Conservation (phyloP, 192 early-diverging fungal species). For the Entomortierella parvispora region DNA sequence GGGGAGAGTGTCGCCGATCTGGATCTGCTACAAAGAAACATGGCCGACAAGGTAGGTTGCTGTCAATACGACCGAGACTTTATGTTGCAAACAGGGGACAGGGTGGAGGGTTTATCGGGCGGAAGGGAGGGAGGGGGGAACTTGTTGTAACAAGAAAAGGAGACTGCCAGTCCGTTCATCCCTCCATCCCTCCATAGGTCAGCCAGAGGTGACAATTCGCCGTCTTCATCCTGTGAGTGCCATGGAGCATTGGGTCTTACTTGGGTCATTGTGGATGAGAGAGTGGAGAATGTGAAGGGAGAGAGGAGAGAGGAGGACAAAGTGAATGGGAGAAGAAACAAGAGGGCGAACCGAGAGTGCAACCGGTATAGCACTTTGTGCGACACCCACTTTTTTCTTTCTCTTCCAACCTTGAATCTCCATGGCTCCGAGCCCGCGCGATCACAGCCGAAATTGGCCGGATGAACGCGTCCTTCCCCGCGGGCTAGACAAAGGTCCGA, state of each 20-base stretch:
- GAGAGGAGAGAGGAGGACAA: neutral
- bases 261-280: constrained; percentile 35
- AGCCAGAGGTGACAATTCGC: neutral
- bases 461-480: no score
- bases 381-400: neutral
- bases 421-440: no score
- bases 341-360: no score
- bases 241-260: constrained; percentile 6
- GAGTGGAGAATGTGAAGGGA: neutral
- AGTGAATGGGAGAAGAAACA: constrained; percentile 6
- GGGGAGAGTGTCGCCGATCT: constrained; percentile 49
- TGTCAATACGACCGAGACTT: neutral
- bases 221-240: neutral
- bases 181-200: neutral
- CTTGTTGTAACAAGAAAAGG: no score
- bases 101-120: no score
- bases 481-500: no score
- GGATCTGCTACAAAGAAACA: constrained; percentile 13
- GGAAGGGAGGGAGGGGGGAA: no score
- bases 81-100: no score
- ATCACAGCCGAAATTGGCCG: no score
- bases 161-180: no score
- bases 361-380: neutral
- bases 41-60: neutral
- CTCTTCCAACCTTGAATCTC: no score